Evolutionary conservation across 2,329 filamentous ascomycete genomes (phyloP).

Genomic region (Colletotrichum spinosum): DNA sequence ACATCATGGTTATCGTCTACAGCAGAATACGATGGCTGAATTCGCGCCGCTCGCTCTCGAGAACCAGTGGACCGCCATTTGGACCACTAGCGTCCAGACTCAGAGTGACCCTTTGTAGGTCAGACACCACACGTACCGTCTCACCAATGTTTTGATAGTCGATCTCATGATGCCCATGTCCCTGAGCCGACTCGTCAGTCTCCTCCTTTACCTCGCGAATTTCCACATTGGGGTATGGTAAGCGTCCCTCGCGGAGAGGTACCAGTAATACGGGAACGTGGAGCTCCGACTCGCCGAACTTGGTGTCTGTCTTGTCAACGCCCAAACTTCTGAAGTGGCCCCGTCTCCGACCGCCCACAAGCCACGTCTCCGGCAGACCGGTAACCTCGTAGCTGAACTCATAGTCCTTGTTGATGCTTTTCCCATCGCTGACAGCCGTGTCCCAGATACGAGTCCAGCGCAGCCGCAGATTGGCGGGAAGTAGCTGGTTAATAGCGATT

Average conservation of each 20-base stretch:
- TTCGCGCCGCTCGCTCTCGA: conserved; percentile 67
- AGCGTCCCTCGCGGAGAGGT: conserved; percentile 80
- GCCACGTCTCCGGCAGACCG: conserved; percentile 80
- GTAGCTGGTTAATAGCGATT: conserved; percentile 71
- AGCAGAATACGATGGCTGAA: conserved; percentile 52
- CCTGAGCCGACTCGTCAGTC: conserved; percentile 38
- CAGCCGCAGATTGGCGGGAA: conserved; percentile 71
- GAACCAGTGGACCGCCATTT: conserved; percentile 73
- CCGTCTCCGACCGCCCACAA: conserved; percentile 84
- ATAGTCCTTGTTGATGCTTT: conserved; percentile 52
- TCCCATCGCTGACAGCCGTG: conserved; percentile 50
- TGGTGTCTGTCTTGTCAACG: conserved; percentile 48
- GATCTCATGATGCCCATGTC: conserved; percentile 74
- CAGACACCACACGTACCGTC: conserved; percentile 78
- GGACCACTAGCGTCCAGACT: conserved; percentile 76
- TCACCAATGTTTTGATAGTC: conserved; percentile 84
- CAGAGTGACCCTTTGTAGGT: conserved; percentile 78
- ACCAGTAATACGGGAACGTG: conserved; percentile 80
- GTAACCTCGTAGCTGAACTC: conserved; percentile 88
- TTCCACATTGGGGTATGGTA: conserved; percentile 84
- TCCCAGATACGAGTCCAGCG: conserved; percentile 74
- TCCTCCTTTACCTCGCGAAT: conserved; percentile 70
- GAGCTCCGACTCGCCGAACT: conserved; percentile 58
- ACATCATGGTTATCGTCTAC: conserved; percentile 31
- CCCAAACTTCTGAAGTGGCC: conserved; percentile 77